These are phyloP conservation scores for Meredithiella fracta DNA, from an alignment of 2,329 filamentous ascomycete genomes.

Conservation along the genomic window DNA sequence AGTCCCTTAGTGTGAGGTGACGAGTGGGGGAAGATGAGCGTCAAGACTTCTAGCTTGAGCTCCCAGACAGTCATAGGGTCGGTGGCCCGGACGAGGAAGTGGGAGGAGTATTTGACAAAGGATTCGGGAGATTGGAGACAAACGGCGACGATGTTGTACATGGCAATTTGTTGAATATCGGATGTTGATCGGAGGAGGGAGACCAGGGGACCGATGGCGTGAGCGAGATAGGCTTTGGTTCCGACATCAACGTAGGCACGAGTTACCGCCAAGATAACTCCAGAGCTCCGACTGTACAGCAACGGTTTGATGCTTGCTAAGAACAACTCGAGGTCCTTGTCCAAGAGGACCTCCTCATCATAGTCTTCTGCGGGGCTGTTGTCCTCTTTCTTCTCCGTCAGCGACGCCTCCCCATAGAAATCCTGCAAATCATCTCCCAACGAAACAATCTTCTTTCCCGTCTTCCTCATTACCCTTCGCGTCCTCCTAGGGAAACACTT, in stretches of 20 bases:
- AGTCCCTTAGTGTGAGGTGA: constrained; percentile 62
- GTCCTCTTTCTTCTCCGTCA: constrained; percentile 23
- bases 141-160: constrained; percentile 93
- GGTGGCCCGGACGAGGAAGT: constrained; percentile 70
- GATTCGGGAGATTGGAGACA: constrained; percentile 57
- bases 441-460: not conserved
- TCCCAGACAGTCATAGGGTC: constrained; percentile 74
- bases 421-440: constrained; percentile 37
- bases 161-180: constrained; percentile 75
- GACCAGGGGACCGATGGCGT: constrained; percentile 67
- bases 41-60: constrained; percentile 79
- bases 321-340: constrained; percentile 69
- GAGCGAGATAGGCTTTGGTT: constrained; percentile 56
- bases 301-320: constrained; percentile 68
- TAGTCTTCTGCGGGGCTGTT: constrained; percentile 28
- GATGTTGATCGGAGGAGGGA: constrained; percentile 69
- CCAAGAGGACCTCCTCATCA: constrained; percentile 45
- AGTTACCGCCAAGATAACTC: constrained; percentile 75
- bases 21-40: constrained; percentile 76
- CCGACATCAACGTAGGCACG: constrained; percentile 75
- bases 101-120: constrained; percentile 78
- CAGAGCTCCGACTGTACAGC: constrained; percentile 81
- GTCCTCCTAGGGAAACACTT: constrained; percentile 68
- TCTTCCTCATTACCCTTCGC: constrained; percentile 27
- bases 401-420: constrained; percentile 56